Percentiles rank a stretch among this genome's conserved stretches.
Evolutionary conservation across 2,329 filamentous ascomycete species (phyloP).

Genomic region (Curvularia eragrostidis): DNA sequence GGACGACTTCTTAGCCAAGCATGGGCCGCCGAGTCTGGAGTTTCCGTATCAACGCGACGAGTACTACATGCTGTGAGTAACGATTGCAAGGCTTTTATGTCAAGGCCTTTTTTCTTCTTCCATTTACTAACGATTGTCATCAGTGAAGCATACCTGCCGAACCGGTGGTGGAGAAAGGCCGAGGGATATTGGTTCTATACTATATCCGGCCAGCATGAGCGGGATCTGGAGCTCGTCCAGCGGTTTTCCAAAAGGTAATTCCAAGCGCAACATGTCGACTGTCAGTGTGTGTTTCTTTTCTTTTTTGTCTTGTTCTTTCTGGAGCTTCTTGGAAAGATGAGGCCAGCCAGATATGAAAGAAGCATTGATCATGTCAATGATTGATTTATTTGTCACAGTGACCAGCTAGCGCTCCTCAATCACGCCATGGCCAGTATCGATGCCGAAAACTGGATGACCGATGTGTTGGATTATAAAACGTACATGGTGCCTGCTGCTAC

Average conservation of each 20-base stretch:
- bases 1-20: constrained; percentile 60
- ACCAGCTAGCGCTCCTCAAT: constrained; percentile 25
- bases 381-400: constrained; percentile 23
- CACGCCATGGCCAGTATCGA: constrained; percentile 27
- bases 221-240: constrained; percentile 48
- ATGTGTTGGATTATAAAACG: constrained; percentile 25
- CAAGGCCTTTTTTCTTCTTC: not conserved
- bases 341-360: not conserved
- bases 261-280: not conserved
- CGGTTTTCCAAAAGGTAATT: constrained; percentile 22
- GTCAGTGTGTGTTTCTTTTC: too few species aligned
- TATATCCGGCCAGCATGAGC: constrained; percentile 47
- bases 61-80: constrained; percentile 61
- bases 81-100: constrained; percentile 13
- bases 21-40: constrained; percentile 60
- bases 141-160: constrained; percentile 62
- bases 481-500: constrained; percentile 15
- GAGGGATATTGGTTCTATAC: constrained; percentile 59
- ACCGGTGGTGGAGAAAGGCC: constrained; percentile 60
- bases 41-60: constrained; percentile 64
- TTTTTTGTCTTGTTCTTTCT: not conserved
- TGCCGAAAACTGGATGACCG: constrained; percentile 28
- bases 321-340: not conserved
- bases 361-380: not conserved
- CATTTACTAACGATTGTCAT: not conserved